Conservation (phyloP, 2,329 filamentous ascomycete genomes). For the Berkeleyomyces rouxiae region DNA sequence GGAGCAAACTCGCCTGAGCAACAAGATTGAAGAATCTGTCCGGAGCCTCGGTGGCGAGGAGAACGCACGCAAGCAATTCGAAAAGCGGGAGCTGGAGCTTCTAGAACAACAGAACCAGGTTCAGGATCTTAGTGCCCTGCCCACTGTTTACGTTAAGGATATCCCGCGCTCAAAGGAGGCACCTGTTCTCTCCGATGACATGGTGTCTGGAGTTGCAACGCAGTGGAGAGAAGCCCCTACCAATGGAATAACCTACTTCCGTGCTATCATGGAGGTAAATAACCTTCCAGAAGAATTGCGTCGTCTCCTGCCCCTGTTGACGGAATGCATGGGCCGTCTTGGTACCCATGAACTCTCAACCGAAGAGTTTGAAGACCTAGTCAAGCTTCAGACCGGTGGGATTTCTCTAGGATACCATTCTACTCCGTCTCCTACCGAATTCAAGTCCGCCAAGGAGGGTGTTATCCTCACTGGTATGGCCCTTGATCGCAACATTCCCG, state of each 20-base stretch:
- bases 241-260: conserved; percentile 92
- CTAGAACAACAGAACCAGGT: conserved; percentile 69
- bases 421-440: conserved; percentile 59
- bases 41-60: conserved; percentile 52
- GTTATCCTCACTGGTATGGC: conserved; percentile 74
- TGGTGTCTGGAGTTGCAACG: conserved; percentile 47
- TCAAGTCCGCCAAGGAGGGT: conserved; percentile 59
- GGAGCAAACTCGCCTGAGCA: conserved; percentile 56
- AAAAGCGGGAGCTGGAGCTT: conserved; percentile 62
- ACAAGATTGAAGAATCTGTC: conserved; percentile 56
- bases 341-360: conserved; percentile 77
- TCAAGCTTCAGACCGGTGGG: conserved; percentile 91
- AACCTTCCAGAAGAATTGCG: conserved; percentile 72
- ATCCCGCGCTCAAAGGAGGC: conserved; percentile 64
- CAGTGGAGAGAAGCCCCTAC: conserved; percentile 90
- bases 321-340: conserved; percentile 80
- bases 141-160: conserved; percentile 74
- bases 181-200: conserved; percentile 43
- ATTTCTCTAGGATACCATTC: conserved; percentile 72
- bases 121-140: conserved; percentile 73
- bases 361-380: conserved; percentile 88
- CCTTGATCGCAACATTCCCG: conserved; percentile 73
- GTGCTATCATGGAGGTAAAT: conserved; percentile 65
- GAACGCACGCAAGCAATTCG: conserved; percentile 54
- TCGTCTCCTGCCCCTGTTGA: conserved; percentile 74